Base-by-base conservation (phyloP, 169 alveolate species). In the Cyclospora cayetanensis region DNA sequence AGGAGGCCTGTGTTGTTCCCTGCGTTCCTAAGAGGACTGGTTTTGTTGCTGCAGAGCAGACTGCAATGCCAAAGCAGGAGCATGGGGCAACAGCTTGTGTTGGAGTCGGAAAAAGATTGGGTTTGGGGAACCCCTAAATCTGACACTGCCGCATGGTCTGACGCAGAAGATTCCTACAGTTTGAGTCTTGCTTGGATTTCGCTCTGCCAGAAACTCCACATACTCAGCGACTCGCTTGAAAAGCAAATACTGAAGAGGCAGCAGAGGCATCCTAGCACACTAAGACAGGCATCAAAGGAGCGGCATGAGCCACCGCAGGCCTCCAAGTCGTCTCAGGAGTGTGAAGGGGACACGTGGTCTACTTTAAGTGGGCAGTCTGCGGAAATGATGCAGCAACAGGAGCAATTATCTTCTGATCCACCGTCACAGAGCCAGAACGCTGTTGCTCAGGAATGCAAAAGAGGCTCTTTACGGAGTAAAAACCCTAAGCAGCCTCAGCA, bases 171-270 rank as follows among this genome's bases (percentile, higher is more conserved):
- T 9, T 55, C 88, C 70, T 22, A 31, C 31, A 37, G 88, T 34
- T 50, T 79, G 34, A 79, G 88, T 35, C 70, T 46, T 50, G 88
- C 88, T 29, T 79, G 88, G 88, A 50, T 50, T 27, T 52, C 50
- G 34, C 88, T 79, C 43, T 79, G 88, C 70, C 88, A 70, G 4
- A 79, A 46, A 25, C 88, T 79, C 34, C 88, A 55, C 35, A 50
- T 79, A 31, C 50, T 79, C 31, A 50, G 88, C 50, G 88, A 79
- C 3, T 31, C 72, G 50, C 50, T 79, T 27, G 88, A 79, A 35
- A 43, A 39, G 72, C 70, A 79, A 34, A 79, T 79, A 50, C 88
- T 31, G 52, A 29, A 39, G n/a, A 42, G 50, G 46, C 53, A 15
- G 11, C 43, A 31, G 29, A 46, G 52, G 22, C 52, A 20, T 2